Base-by-base conservation (phyloP, 345 rosid genomes). In the Arabidopsis thaliana region DNA sequence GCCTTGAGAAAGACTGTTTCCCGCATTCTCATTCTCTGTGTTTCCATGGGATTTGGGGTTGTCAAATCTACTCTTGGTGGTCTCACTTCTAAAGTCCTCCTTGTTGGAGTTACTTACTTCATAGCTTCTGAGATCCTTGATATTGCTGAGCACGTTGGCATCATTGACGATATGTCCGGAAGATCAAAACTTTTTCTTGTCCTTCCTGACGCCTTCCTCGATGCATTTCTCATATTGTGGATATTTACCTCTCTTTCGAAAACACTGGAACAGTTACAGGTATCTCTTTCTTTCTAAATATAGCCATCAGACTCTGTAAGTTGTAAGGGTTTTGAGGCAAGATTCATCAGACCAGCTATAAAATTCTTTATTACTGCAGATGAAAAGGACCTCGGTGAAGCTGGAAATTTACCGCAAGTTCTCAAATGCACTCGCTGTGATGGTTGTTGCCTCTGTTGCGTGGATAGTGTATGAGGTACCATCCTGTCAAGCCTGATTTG, bases 21-120 rank as follows among this genome's bases (percentile, higher is more conserved):
- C 6, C 88, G 96, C 65, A 83, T 95, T 61, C 89, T 95, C 51
- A 82, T 92, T 14, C 96, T 95, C 37, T 85, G 82, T 67, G 88
- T 92, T 73, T 89, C 99, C 32, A 95, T 95, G 98, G 99, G 99
- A 48, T 95, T 87, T 66, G 99, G 99, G 76, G 99, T 95, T 72
- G 97, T 95, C 33, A 82, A 97, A 74, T 93, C 98, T 50, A 95
- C 98, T 59, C 95, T 95, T 52, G 99, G 99, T 65, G 99, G 97
- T 65, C 94, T 95, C 80, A 91, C 98, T 49, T 85, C 97, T 4
- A 95, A 95, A 85, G 97, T 95, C 75, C 86, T 95, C 65, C 91
- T 92, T 68, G 82, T 92, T 79, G 98, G 99, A 38, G 51, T 65
- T 38, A 92, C 98, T 78, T 95, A 92, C 82, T 92, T 95, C 74